Evolutionary conservation across 2,329 filamentous ascomycete species (phyloP).

Genomic region (Epichloe hybrida): DNA sequence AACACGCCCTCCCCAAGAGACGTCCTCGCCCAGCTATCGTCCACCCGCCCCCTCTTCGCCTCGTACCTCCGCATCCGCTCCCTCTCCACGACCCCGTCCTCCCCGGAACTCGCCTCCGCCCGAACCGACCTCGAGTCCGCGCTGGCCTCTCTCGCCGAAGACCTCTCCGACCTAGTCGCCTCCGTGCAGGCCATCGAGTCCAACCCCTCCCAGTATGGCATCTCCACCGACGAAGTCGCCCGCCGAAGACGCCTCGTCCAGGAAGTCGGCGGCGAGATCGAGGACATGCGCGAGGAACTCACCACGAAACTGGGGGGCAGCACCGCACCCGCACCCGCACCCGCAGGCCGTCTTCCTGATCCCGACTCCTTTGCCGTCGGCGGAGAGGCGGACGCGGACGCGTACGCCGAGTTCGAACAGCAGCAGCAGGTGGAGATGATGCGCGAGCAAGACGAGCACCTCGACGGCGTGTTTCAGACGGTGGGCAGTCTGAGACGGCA

Average conservation of each 20-base stretch:
- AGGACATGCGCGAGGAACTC: conserved; percentile 78
- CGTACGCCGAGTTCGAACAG: conserved; percentile 75
- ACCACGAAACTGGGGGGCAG: conserved; percentile 38
- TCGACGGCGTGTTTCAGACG: conserved; percentile 85
- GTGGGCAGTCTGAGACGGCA: conserved; percentile 83
- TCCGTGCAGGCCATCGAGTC: conserved; percentile 79
- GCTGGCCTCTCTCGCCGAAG: conserved; percentile 59
- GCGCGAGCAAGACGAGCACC: conserved; percentile 83
- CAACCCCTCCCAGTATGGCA: conserved; percentile 74
- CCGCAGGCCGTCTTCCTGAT: conserved; percentile 32
- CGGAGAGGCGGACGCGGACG: conserved; percentile 45
- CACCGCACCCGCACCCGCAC: conserved; percentile 10
- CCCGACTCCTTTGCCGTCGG: conserved; percentile 45
- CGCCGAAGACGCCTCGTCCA: conserved; percentile 71
- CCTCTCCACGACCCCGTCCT: conserved; percentile 54
- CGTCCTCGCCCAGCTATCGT: conserved; percentile 69
- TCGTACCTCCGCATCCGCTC: conserved; percentile 95
- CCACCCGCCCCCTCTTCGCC: conserved; percentile 74
- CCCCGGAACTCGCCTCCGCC: conserved; percentile 75
- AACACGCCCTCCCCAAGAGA: conserved; percentile 44
- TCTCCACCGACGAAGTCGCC: conserved; percentile 69
- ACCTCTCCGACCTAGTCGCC: conserved; percentile 77
- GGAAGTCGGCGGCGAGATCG: conserved; percentile 79
- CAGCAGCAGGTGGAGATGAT: conserved; percentile 85
- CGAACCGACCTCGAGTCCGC: conserved; percentile 53